Evolutionary conservation across 1,284 basidiomycete species (phyloP).

Genomic region (Trichosporon sp.): DNA sequence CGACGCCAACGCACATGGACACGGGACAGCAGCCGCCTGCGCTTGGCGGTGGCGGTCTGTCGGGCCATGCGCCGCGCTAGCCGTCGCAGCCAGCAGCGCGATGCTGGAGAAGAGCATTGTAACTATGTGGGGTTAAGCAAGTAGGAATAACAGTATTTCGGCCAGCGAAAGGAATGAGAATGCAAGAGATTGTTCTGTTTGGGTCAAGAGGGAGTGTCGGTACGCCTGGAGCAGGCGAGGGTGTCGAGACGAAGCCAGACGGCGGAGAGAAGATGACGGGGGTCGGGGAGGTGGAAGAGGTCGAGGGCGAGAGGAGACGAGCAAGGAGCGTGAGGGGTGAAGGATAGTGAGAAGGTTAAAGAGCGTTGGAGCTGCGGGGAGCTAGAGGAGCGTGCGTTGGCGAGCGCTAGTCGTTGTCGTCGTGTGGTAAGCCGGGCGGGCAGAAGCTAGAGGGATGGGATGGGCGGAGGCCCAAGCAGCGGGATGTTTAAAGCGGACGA

Average conservation of each 20-base stretch:
- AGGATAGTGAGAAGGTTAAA: not conserved
- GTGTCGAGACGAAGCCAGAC: not conserved
- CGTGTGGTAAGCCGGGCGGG: not conserved
- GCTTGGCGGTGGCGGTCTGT: not conserved
- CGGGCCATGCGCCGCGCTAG: not conserved
- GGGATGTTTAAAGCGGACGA: not conserved
- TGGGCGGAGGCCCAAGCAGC: not conserved
- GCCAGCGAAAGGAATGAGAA: not conserved
- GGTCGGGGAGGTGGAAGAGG: not conserved
- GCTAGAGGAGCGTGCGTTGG: not conserved
- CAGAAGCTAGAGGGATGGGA: not conserved
- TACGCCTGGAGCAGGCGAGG: not conserved
- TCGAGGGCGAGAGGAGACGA: not conserved
- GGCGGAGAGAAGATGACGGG: not conserved
- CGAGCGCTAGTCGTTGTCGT: not conserved
- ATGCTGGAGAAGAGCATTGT: not conserved
- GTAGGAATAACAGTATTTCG: not conserved
- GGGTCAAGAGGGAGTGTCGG: not conserved
- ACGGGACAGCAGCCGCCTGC: not conserved
- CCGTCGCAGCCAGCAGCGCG: not conserved
- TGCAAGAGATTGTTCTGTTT: not conserved
- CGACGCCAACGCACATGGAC: not conserved
- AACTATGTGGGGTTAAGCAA: not conserved
- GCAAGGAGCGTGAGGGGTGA: not conserved
- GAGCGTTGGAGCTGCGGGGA: not conserved